Conservation (phyloP, 306 rosid genomes). For the Albizia julibrissin region DNA sequence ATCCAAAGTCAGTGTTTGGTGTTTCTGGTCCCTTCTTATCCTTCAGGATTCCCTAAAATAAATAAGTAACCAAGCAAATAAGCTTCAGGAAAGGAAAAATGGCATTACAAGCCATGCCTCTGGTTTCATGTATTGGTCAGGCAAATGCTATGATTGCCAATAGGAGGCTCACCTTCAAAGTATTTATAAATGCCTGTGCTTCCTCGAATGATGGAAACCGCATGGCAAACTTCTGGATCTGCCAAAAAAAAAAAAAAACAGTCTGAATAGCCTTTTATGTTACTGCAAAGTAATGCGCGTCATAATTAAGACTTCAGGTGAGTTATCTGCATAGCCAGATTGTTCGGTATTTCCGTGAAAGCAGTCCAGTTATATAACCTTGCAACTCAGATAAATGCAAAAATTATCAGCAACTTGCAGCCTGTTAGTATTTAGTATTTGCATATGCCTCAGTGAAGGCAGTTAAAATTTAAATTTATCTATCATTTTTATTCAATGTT, state of each 20-base stretch:
- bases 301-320: background rate
- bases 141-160: background rate
- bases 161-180: conserved; percentile 54
- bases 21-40: conserved; percentile 51
- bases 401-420: background rate
- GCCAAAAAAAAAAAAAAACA: conserved; percentile 28
- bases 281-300: background rate
- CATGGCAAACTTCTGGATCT: conserved; percentile 85
- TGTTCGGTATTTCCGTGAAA: background rate
- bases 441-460: background rate
- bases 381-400: background rate
- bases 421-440: conserved; percentile 3
- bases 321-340: background rate
- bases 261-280: background rate
- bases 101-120: conserved; percentile 11
- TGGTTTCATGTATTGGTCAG: background rate
- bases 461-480: background rate
- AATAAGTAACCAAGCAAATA: background rate
- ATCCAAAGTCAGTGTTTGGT: conserved; percentile 52
- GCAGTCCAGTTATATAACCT: conserved; percentile 7
- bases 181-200: conserved; percentile 54
- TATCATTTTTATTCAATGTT: background rate
- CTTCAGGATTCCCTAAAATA: conserved; percentile 54
- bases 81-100: background rate
- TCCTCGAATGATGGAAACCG: conserved; percentile 64